phyloP scores from a whole-genome alignment of 2,329 filamentous ascomycete species.

The Didymella sp. region DNA sequence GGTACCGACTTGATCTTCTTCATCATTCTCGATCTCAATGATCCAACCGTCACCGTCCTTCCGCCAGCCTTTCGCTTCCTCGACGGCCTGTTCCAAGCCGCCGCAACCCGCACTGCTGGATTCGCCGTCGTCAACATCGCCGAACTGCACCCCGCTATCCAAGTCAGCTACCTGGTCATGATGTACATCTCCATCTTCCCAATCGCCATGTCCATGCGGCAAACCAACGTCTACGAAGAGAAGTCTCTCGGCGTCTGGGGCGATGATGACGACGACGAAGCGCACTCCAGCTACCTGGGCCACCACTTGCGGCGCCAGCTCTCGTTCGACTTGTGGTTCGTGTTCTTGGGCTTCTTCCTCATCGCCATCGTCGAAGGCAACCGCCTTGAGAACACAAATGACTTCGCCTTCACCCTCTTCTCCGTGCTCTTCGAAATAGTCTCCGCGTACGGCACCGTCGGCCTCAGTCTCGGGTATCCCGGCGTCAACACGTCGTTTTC shows the following conservation, averaged over 20 bases:
- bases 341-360: conserved; percentile 92
- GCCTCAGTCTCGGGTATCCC: conserved; percentile 83
- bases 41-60: conserved; percentile 70
- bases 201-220: conserved; percentile 91
- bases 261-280: conserved; percentile 58
- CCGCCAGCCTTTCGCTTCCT: conserved; percentile 78
- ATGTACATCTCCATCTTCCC: conserved; percentile 99
- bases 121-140: conserved; percentile 83
- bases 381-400: conserved; percentile 68
- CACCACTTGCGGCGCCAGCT: conserved; percentile 91
- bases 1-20: conserved; percentile 88
- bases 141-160: conserved; percentile 84
- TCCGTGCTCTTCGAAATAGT: conserved; percentile 53
- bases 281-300: conserved; percentile 81
- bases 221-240: conserved; percentile 97
- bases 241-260: conserved; percentile 79
- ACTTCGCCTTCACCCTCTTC: conserved; percentile 61
- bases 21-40: conserved; percentile 85
- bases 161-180: conserved; percentile 96
- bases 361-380: conserved; percentile 85
- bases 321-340: conserved; percentile 97
- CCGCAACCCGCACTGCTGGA: conserved; percentile 87
- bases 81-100: conserved; percentile 88
- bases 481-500: conserved; percentile 80
- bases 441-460: conserved; percentile 77